Conservation (phyloP, 805 yeast species). For the Deakozyma indianensis region DNA sequence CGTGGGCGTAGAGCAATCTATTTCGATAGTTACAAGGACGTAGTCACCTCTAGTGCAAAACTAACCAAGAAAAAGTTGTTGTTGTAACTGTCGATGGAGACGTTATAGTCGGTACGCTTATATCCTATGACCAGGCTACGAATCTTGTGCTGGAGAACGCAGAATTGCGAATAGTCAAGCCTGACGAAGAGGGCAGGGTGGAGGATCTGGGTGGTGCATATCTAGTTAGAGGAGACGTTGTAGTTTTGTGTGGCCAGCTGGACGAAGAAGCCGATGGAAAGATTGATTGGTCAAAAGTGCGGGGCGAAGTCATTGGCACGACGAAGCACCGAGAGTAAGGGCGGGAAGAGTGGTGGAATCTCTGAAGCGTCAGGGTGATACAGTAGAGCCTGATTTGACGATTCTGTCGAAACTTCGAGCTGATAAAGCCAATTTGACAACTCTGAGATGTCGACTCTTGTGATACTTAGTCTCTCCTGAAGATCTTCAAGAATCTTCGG, state of each 20-base stretch:
- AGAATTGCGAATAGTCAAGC: conserved; percentile 16
- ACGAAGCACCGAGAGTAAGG: conserved; percentile 1
- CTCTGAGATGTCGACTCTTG: too few species aligned
- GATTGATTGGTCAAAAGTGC: conserved; percentile 21
- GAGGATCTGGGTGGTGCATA: conserved; percentile 19
- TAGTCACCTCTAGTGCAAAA: background rate
- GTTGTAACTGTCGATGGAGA: conserved; percentile 24
- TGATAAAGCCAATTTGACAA: too few species aligned
- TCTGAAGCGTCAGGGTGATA: too few species aligned
- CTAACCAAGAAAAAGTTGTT: conserved; percentile 15
- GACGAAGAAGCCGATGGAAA: conserved; percentile 18
- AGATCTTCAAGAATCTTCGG: too few species aligned
- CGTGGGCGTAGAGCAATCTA: too few species aligned
- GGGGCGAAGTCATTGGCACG: conserved; percentile 10
- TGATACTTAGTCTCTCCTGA: too few species aligned
- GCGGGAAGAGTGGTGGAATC: too few species aligned
- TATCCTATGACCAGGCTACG: conserved; percentile 24
- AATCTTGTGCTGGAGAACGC: conserved; percentile 19
- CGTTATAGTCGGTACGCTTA: conserved; percentile 19
- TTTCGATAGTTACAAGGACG: too few species aligned
- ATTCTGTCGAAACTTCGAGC: too few species aligned
- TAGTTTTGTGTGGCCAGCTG: conserved; percentile 20
- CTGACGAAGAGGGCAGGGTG: conserved; percentile 13
- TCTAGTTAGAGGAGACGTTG: conserved; percentile 23
- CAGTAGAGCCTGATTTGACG: too few species aligned